phyloP scores from a whole-genome alignment of 768 basidiomycete species.

The Collybia sordida region DNA sequence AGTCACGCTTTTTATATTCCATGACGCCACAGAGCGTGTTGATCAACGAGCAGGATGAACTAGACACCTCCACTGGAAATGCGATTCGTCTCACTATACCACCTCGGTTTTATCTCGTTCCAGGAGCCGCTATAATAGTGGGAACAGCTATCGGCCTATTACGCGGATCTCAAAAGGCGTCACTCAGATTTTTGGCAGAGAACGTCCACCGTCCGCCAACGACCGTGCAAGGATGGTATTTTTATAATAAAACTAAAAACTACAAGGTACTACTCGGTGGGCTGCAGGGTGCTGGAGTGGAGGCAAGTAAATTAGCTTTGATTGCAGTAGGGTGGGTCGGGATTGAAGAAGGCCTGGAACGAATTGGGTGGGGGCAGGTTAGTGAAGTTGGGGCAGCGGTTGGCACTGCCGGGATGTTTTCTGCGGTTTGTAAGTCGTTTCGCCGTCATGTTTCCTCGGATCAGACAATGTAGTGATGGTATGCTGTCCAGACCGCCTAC shows the following conservation, averaged over 20 bases:
- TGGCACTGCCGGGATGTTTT: constrained; percentile 61
- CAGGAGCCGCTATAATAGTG: constrained; percentile 55
- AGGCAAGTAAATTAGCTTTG: constrained; percentile 48
- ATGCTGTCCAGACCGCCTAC: constrained; percentile 51
- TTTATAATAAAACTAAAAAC: constrained; percentile 96
- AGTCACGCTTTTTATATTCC: neutral
- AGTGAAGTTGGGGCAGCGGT: constrained; percentile 61
- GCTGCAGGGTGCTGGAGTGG: constrained; percentile 61
- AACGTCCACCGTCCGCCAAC: constrained; percentile 86
- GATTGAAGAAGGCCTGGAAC: constrained; percentile 39
- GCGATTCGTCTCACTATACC: constrained; percentile 35
- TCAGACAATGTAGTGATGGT: constrained; percentile 3
- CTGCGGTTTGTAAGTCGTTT: constrained; percentile 45
- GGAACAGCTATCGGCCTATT: constrained; percentile 73
- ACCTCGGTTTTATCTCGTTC: constrained; percentile 60
- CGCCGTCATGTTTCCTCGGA: neutral
- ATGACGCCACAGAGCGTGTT: constrained; percentile 8
- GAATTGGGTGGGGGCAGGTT: constrained; percentile 36
- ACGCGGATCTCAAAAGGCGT: constrained; percentile 69
- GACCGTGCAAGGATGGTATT: constrained; percentile 91
- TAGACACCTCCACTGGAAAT: constrained; percentile 9
- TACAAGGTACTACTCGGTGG: constrained; percentile 78
- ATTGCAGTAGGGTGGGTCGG: constrained; percentile 42
- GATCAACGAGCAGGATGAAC: constrained; percentile 7
- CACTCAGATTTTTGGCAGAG: constrained; percentile 85